Evolutionary conservation across 2,329 filamentous ascomycete species (phyloP).

Genomic region (Myriosclerotinia curreyana): DNA sequence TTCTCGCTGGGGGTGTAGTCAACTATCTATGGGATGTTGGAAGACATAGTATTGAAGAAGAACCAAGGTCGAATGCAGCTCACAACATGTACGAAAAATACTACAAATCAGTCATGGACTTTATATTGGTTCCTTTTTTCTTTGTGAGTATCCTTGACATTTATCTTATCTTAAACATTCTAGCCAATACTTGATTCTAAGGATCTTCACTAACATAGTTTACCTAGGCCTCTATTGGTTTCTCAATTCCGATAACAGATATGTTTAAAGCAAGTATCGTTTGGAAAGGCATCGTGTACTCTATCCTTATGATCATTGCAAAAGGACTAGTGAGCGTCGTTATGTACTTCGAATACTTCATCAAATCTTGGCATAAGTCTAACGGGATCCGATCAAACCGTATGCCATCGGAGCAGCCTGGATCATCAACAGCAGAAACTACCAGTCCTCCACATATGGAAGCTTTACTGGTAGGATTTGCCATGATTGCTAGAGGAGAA

Average conservation of each 20-base stretch:
- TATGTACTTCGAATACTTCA: constrained; percentile 28
- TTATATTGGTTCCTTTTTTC: constrained; percentile 56
- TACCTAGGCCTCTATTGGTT: constrained; percentile 60
- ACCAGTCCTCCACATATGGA: constrained; percentile 28
- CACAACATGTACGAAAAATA: constrained; percentile 34
- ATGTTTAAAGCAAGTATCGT: constrained; percentile 63
- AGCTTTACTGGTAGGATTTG: constrained; percentile 36
- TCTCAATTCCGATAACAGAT: constrained; percentile 69
- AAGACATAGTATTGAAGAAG: not conserved
- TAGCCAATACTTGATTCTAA: not conserved
- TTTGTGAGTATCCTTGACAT: constrained; percentile 49
- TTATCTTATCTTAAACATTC: not conserved
- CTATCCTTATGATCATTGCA: constrained; percentile 63
- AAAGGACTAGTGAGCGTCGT: constrained; percentile 57
- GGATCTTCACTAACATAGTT: not conserved
- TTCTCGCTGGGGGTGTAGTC: constrained; percentile 48
- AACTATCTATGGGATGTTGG: constrained; percentile 45
- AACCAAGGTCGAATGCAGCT: constrained; percentile 13
- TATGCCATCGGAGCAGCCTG: not conserved
- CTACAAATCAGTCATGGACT: constrained; percentile 36
- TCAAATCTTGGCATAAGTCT: not conserved
- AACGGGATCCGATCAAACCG: not conserved
- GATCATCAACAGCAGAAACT: not conserved
- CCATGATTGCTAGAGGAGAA: constrained; percentile 76
- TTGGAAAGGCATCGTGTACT: constrained; percentile 73